Evolutionary conservation across 768 basidiomycete species (phyloP).

Genomic region (Amanita phalloides): DNA sequence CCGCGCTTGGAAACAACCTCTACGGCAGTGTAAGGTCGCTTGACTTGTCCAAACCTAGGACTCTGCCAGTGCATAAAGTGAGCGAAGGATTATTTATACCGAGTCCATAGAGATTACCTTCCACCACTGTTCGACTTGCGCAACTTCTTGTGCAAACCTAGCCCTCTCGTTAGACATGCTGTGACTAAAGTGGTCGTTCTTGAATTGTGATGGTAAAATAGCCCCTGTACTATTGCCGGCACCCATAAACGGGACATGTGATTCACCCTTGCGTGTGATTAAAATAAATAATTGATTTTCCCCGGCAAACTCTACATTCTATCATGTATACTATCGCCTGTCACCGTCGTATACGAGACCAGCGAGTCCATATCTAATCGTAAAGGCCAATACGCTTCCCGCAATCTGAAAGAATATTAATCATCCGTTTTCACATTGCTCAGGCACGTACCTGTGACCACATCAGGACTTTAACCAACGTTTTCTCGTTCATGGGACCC

Average conservation of each 20-base stretch:
- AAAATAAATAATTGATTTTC: too few relatives aligned
- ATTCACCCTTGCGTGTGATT: conserved; percentile 17
- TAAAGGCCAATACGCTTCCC: conserved; percentile 77
- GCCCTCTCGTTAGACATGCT: conserved; percentile 57
- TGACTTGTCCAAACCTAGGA: conserved; percentile 79
- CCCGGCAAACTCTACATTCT: background rate
- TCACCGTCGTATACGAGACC: conserved; percentile 89
- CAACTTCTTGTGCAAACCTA: conserved; percentile 72
- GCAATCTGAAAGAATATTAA: conserved; percentile 31
- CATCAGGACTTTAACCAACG: conserved; percentile 65
- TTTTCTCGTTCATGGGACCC: conserved; percentile 82
- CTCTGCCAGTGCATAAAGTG: conserved; percentile 31
- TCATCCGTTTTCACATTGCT: background rate
- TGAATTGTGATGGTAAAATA: background rate
- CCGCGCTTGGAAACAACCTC: conserved; percentile 94
- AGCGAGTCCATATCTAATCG: conserved; percentile 83
- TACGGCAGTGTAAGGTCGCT: conserved; percentile 85
- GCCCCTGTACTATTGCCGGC: conserved; percentile 15
- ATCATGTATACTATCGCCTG: conserved; percentile 41
- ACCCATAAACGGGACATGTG: conserved; percentile 29
- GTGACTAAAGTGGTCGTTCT: conserved; percentile 7
- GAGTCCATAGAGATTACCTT: conserved; percentile 42
- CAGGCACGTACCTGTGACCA: conserved; percentile 49
- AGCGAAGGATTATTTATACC: conserved; percentile 3
- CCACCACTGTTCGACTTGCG: conserved; percentile 85